Evolutionary conservation across 371 early-diverging fungal genomes (phyloP), one percentile per base, ranked within the genome.

Genomic region (Apophysomyces variabilis): DNA sequence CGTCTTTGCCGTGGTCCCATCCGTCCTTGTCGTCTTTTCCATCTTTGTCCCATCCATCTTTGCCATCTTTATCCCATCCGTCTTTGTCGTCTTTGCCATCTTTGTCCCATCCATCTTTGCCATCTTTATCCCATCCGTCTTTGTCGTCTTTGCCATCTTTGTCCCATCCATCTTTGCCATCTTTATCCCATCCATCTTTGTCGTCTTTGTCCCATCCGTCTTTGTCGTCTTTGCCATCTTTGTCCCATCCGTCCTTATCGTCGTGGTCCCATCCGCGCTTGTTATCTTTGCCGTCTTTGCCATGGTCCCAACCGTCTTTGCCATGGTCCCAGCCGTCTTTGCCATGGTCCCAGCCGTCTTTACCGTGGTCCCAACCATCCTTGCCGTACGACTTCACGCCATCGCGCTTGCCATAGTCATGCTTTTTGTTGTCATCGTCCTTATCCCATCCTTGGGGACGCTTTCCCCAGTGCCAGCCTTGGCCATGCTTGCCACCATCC

Each of bases 221-320:
- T 36, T 62, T 54, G 38, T 54, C 62, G 36, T 46, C 43, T 43
- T 43, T 43, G 13, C 46, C 46, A 3, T 45, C 46, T 9, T 50
- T 47, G 11, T 18, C 58, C n/a, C 37, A 4, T 16, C 7, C 54
- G 54, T 50, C 54, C 1, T 47, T 18, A 16, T 5, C 47, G 16
- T 18, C n/a, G 0, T n/a, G 3, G 18, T 47, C 47, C n/a, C 32
- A 26, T 26, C 32, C 32, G 54, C 14, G 54, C 1, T 18, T 8
- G 11, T 35, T 1, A 7, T 46, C 38, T 5, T 38, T 38, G 38
- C 54, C 39, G 1, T 38, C 54, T 38, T 62, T 54, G 54, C 39
- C 62, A 54, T 46, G 18, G 11, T 50, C 5, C 14, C 14, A 12
- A 13, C 21, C 16, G 21, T 47, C 7, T 8, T 47, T 47, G 2